These are phyloP conservation scores for Trametes elegans DNA, from an alignment of 768 basidiomycete genomes.

Conservation along the genomic window DNA sequence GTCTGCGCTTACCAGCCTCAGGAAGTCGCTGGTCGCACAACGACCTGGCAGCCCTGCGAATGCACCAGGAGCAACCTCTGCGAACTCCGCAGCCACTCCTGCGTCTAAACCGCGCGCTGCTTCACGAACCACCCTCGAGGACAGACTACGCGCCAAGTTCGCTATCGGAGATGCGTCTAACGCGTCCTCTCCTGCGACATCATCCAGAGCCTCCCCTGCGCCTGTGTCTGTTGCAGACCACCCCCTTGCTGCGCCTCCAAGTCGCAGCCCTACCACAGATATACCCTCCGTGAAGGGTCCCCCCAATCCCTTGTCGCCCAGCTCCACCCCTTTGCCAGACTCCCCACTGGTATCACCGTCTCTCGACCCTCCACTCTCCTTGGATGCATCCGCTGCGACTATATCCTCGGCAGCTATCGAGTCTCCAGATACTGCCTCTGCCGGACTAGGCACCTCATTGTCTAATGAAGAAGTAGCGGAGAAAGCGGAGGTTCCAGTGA, in stretches of 20 bases:
- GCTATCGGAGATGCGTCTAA: slow-evolving; percentile 55
- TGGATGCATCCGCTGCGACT: slow-evolving; percentile 1
- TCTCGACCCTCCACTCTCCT: slow-evolving; percentile 1
- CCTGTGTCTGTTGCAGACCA: slow-evolving; percentile 32
- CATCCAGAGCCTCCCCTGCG: slow-evolving; percentile 42
- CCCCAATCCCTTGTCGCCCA: slow-evolving; percentile 19
- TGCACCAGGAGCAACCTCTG: slow-evolving; percentile 26
- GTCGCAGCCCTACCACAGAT: slow-evolving; percentile 5
- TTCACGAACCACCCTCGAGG: slow-evolving; percentile 64
- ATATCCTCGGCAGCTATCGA: neutral
- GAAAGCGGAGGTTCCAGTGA: no score
- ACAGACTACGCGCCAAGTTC: slow-evolving; percentile 69
- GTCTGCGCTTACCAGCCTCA: slow-evolving; percentile 54
- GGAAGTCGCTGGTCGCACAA: slow-evolving; percentile 59
- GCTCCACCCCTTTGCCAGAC: slow-evolving; percentile 41
- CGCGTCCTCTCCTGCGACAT: slow-evolving; percentile 39
- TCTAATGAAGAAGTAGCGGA: no score
- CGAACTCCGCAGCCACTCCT: slow-evolving; percentile 22
- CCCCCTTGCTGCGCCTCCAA: slow-evolving; percentile 24
- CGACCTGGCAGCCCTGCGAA: slow-evolving; percentile 44
- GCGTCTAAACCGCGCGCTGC: slow-evolving; percentile 19
- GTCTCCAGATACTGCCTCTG: neutral
- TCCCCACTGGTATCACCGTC: slow-evolving; percentile 12
- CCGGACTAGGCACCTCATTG: no score
- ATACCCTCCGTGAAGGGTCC: slow-evolving; percentile 13